Evolutionary conservation across 352 stramenopile species (phyloP).

Genomic region (Phytopythium litorale): DNA sequence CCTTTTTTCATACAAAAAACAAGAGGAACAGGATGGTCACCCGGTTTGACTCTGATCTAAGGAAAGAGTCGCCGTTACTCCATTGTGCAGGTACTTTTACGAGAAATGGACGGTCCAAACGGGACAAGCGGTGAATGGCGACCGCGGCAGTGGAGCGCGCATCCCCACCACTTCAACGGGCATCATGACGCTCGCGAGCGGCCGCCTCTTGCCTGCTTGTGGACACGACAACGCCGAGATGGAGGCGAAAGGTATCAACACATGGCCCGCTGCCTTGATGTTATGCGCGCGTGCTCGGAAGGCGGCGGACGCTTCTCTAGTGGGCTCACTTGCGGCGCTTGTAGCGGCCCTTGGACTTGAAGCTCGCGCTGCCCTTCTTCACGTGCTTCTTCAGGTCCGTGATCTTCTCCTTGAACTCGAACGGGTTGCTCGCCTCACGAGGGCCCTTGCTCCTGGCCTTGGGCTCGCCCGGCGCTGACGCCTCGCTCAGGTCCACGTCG

Average conservation of each 20-base stretch:
- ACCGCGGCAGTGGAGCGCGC: too few relatives aligned
- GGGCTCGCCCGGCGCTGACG: conserved; percentile 9
- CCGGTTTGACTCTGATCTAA: neutral
- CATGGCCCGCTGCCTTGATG: too few relatives aligned
- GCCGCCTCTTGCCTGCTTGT: too few relatives aligned
- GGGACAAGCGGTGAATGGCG: too few relatives aligned
- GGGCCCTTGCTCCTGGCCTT: conserved; percentile 29
- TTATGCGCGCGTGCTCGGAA: too few relatives aligned
- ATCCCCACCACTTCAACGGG: too few relatives aligned
- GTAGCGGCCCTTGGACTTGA: conserved; percentile 92
- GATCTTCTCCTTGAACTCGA: conserved; percentile 91
- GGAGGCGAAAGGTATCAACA: too few relatives aligned
- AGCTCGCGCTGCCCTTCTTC: conserved; percentile 81
- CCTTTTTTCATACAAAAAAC: neutral
- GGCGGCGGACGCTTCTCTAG: conserved; percentile 1
- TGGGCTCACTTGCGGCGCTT: conserved; percentile 71
- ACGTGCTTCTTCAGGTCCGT: conserved; percentile 88
- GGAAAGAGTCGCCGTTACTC: neutral
- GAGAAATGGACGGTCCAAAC: too few relatives aligned
- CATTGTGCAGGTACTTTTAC: too few relatives aligned
- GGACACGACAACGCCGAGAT: too few relatives aligned
- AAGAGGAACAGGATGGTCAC: neutral
- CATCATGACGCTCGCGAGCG: too few relatives aligned
- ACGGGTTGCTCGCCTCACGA: conserved; percentile 53
- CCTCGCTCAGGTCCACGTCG: conserved; percentile 65